Evolutionary conservation across 352 stramenopile species (phyloP).

Genomic region (Blastocystis hominis): DNA sequence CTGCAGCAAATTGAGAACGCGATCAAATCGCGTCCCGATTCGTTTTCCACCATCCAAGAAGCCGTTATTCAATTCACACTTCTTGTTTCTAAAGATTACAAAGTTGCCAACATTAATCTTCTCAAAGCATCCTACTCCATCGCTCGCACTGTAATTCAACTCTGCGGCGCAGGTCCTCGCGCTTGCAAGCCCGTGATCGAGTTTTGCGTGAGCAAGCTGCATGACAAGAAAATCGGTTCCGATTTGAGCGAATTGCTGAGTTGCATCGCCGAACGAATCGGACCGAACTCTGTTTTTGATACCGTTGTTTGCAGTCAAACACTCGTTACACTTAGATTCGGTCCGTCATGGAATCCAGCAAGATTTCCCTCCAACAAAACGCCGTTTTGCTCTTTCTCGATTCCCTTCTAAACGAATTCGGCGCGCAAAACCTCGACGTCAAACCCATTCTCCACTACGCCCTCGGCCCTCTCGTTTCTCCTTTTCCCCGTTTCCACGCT

Average conservation of each 20-base stretch:
- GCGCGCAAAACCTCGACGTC: background rate
- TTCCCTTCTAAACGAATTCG: background rate
- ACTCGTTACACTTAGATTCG: background rate
- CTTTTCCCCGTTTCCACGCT: background rate
- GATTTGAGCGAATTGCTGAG: background rate
- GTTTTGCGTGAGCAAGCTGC: background rate
- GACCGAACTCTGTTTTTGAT: slow-evolving; percentile 11
- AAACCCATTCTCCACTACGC: slow-evolving; percentile 9
- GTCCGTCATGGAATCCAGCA: background rate
- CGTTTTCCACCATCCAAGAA: slow-evolving; percentile 15
- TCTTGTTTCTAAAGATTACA: slow-evolving; percentile 24
- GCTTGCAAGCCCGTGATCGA: slow-evolving; percentile 1
- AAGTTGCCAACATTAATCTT: slow-evolving; percentile 41
- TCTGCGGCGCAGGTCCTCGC: background rate
- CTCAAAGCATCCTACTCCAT: slow-evolving; percentile 22
- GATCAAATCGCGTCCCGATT: background rate
- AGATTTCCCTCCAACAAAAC: background rate
- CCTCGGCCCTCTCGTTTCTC: background rate
- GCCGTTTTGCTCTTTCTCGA: background rate
- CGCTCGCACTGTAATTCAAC: background rate
- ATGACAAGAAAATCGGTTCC: slow-evolving; percentile 41
- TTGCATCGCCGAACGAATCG: background rate
- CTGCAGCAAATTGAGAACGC: background rate
- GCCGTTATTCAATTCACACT: background rate
- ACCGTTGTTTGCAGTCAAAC: background rate